These are phyloP conservation scores for Irpex sp. DNA, from an alignment of 1,284 basidiomycete genomes.

Conservation along the genomic window DNA sequence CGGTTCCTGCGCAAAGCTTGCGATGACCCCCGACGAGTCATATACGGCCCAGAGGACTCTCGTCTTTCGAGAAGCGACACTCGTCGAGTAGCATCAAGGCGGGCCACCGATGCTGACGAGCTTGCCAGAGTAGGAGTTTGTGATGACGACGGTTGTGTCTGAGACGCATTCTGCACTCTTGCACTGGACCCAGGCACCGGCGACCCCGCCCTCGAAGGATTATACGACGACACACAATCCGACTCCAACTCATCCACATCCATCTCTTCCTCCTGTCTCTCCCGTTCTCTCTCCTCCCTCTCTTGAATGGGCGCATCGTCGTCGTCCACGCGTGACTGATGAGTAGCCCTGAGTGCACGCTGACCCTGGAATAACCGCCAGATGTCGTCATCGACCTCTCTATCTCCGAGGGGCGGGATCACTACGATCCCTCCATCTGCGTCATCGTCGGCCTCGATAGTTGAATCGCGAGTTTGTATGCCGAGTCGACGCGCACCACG, in stretches of 20 bases:
- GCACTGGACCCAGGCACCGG: conserved; percentile 30
- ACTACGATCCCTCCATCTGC: conserved; percentile 38
- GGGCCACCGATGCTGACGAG: not conserved
- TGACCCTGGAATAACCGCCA: conserved; percentile 45
- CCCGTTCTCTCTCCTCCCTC: conserved; percentile 29
- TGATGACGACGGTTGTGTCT: conserved; percentile 3
- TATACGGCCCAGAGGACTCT: conserved; percentile 7
- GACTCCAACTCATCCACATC: conserved; percentile 39
- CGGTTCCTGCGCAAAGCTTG: conserved; percentile 9
- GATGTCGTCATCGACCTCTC: conserved; percentile 54
- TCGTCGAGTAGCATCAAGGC: conserved; percentile 5
- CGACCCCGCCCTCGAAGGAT: conserved; percentile 41
- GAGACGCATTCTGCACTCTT: conserved; percentile 13
- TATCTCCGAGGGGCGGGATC: conserved; percentile 52
- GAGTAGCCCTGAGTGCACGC: conserved; percentile 14
- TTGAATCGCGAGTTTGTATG: conserved; percentile 10
- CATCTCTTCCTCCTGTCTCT: conserved; percentile 30
- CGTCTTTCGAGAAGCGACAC: conserved; percentile 9
- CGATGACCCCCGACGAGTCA: conserved; percentile 9
- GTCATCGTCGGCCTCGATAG: conserved; percentile 23
- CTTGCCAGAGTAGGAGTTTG: not conserved
- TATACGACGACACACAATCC: conserved; percentile 39
- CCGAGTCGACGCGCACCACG: conserved; percentile 12
- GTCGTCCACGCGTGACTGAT: conserved; percentile 25
- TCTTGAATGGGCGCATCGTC: conserved; percentile 11